phyloP scores from a whole-genome alignment of 225 moss, liverwort and hornwort species.

The Pleurozium schreberi region DNA sequence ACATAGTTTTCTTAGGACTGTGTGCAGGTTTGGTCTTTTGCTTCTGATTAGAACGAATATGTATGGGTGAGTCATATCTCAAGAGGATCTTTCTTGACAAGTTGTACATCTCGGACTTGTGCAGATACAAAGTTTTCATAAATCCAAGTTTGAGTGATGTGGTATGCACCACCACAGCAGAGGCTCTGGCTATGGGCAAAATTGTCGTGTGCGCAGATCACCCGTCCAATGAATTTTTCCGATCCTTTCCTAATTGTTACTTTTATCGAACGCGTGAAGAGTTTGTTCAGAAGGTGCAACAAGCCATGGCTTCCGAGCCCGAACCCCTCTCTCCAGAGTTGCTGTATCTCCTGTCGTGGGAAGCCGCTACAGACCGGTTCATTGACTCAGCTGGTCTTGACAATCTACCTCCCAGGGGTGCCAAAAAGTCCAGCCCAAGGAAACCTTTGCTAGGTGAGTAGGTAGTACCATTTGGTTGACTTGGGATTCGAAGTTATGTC shows the following conservation, averaged over 20 bases:
- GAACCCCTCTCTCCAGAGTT: slow-evolving; percentile 85
- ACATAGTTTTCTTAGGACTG: background rate
- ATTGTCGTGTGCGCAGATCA: slow-evolving; percentile 95
- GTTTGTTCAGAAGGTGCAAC: slow-evolving; percentile 85
- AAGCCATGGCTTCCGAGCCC: slow-evolving; percentile 85
- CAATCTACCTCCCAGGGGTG: slow-evolving; percentile 27
- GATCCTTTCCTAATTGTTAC: slow-evolving; percentile 85
- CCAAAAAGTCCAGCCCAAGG: slow-evolving; percentile 8
- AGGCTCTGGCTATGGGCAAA: slow-evolving; percentile 98
- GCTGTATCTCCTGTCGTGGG: slow-evolving; percentile 82
- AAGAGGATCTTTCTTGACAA: background rate
- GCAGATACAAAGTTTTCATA: slow-evolving; percentile 98
- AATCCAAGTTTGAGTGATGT: slow-evolving; percentile 98
- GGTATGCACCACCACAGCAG: slow-evolving; percentile 96
- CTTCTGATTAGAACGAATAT: background rate
- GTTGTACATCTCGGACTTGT: background rate
- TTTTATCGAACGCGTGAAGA: slow-evolving; percentile 66
- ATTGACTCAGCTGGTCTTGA: slow-evolving; percentile 76
- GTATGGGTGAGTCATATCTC: background rate
- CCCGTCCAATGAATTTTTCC: slow-evolving; percentile 93
- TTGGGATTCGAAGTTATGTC: background rate
- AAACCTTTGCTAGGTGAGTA: slow-evolving; percentile 29
- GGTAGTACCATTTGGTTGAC: background rate
- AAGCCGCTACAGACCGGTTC: slow-evolving; percentile 96
- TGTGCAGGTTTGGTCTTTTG: background rate